Base-by-base conservation (phyloP, 108 stramenopile species). In the Nitzschia palea region DNA sequence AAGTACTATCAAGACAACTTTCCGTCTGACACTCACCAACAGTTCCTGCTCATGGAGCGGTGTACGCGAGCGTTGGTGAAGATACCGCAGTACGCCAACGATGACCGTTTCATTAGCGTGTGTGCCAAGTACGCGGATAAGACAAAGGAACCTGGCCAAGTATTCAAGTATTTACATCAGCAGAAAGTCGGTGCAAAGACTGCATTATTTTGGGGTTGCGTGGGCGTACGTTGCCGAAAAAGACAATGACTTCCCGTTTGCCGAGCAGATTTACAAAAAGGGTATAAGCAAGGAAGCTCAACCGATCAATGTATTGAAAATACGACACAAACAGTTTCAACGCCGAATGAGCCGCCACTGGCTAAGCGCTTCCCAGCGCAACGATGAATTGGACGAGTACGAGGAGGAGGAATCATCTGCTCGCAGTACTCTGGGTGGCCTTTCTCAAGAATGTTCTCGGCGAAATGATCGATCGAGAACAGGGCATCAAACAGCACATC, bases 101-200 rank as follows among this genome's bases (percentile, higher is more conserved):
- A 94, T 48, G 74, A 80, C 17, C 78, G 92, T 5, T 90, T 89
- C 65, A 75, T 94, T 44, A 75, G 86, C 17, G 81, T 83, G 14
- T 94, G 92, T 74, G 86, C 87, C 29, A 67, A 76, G 37, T 94
- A 94, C 64, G 92, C 92, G 8, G 92, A 89, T 61, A 81, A 84
- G 40, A 84, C 92, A 1, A 78, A 81, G 27, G 69, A 68, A 14
- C 87, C 89, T 1, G 44, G 47, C 1, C 82, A 86, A 37, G 80
- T 90, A 10, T 94, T 90, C 73, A 85, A 87, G 44, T 82, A 82
- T 32, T 66, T 94, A 51, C 80, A 88, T 66, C 78, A 85, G 37
- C 73, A 84, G 50, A 85, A 81, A 43, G 76, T 94, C 22, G 92
- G 92, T 10, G 42, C 54, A 2, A 40, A 68, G 15, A 70, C 70